Evolutionary conservation across 176 grass and related monocot genomes (phyloP).

Genomic region (Saccharum spontaneum): DNA sequence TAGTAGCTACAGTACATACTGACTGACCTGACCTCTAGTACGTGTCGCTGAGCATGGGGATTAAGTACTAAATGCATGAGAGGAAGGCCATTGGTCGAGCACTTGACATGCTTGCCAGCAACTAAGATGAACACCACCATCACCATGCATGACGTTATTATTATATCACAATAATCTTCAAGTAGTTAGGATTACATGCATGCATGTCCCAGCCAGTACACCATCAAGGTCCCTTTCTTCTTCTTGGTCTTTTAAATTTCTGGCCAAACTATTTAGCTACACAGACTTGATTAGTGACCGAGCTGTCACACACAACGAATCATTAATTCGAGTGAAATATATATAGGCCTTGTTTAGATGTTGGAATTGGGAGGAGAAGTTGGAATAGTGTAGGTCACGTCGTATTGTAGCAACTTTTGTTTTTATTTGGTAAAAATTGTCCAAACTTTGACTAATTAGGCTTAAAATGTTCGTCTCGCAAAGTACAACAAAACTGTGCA

Average conservation of each 20-base stretch:
- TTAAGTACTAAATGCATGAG: no score
- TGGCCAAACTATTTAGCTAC: neutral
- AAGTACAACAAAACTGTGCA: no score
- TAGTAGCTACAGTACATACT: no score
- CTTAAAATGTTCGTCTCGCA: no score
- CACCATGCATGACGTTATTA: neutral
- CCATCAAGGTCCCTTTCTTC: neutral
- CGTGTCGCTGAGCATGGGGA: neutral
- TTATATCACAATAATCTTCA: neutral
- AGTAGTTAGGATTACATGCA: slow-evolving; percentile 11
- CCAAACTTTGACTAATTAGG: no score
- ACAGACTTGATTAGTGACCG: neutral
- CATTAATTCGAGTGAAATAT: neutral
- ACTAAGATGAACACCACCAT: neutral
- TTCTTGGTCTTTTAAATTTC: neutral
- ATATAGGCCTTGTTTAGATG: no score
- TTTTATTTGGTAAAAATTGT: no score
- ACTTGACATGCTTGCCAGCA: neutral
- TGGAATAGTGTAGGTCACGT: no score
- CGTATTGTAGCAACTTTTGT: no score
- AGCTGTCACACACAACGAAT: neutral
- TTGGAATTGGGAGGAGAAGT: no score
- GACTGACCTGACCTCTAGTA: no score
- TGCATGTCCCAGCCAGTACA: neutral
- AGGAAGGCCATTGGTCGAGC: neutral